A percentile compares a stretch with the other conserved stretches of the same genome.
These are phyloP conservation scores for Penicillium lagena DNA, from an alignment of 495 filamentous ascomycete genomes.

Conservation along the genomic window DNA sequence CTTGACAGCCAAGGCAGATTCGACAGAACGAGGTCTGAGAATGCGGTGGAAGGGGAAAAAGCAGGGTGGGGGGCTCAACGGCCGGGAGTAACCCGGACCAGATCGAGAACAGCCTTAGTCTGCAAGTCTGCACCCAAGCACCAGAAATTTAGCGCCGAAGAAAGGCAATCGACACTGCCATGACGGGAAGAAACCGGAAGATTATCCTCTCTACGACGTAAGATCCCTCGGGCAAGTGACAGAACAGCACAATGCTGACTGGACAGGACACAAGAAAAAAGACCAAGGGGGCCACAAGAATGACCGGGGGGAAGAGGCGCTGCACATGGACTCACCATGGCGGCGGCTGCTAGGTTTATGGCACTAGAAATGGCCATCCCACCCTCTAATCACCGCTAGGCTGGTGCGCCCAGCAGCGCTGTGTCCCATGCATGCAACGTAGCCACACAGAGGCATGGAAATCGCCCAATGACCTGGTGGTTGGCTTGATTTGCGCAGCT, in stretches of 20 bases:
- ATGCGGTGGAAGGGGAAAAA: slow-evolving; percentile 16
- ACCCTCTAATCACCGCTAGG: slow-evolving; percentile 13
- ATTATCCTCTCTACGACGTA: too few relatives aligned
- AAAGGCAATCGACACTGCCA: slow-evolving; percentile 11
- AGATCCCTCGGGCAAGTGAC: too few relatives aligned
- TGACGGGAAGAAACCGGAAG: too few relatives aligned
- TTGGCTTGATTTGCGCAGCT: slow-evolving; percentile 7
- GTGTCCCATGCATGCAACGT: slow-evolving; percentile 12
- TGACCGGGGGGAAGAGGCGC: background rate
- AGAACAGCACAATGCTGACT: too few relatives aligned
- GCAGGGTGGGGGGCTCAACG: slow-evolving; percentile 17
- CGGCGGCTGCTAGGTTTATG: slow-evolving; percentile 12
- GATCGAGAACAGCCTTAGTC: slow-evolving; percentile 26
- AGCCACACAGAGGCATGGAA: slow-evolving; percentile 8
- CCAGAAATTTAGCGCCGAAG: slow-evolving; percentile 31
- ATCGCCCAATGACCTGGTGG: slow-evolving; percentile 9
- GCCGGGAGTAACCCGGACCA: slow-evolving; percentile 18
- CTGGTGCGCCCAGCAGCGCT: slow-evolving; percentile 17
- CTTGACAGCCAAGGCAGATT: slow-evolving; percentile 35
- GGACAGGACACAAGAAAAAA: too few relatives aligned
- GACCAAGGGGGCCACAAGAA: background rate
- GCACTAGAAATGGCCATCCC: slow-evolving; percentile 16
- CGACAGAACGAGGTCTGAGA: slow-evolving; percentile 14
- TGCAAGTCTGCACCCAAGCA: slow-evolving; percentile 14
- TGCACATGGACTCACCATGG: slow-evolving; percentile 6